These are phyloP conservation scores for Erucastrum elatum DNA, from an alignment of 345 rosid genomes.

Conservation along the genomic window DNA sequence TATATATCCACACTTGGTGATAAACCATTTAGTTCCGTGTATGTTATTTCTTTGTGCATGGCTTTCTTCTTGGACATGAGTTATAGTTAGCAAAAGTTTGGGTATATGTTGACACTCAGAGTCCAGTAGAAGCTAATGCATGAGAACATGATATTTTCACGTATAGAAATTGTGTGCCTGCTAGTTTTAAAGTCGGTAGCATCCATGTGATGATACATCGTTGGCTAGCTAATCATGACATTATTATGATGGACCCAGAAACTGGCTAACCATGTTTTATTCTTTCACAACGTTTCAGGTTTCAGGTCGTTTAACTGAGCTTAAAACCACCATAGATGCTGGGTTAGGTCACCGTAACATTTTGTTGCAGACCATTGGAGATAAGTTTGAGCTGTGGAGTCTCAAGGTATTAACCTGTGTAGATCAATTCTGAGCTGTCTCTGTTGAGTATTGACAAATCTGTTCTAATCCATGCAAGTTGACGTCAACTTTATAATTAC, in stretches of 20 bases:
- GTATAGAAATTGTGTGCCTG: not conserved
- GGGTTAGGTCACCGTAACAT: slow-evolving; percentile 64
- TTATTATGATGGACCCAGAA: not conserved
- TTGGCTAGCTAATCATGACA: slow-evolving; percentile 3
- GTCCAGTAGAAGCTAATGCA: not conserved
- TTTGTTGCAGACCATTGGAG: slow-evolving; percentile 70
- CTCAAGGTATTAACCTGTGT: slow-evolving; percentile 49
- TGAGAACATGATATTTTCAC: slow-evolving; percentile 7
- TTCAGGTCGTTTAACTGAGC: slow-evolving; percentile 65
- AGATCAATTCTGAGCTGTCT: not conserved
- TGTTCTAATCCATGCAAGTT: not conserved
- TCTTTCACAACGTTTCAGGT: slow-evolving; percentile 49
- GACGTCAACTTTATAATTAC: slow-evolving; percentile 11
- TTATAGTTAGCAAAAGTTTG: slow-evolving; percentile 27
- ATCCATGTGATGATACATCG: slow-evolving; percentile 1
- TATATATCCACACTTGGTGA: slow-evolving; percentile 6
- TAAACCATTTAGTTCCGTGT: slow-evolving; percentile 24
- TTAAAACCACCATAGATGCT: slow-evolving; percentile 76
- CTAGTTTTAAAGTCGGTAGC: not conserved
- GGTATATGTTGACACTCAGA: not conserved
- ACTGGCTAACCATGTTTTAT: slow-evolving; percentile 10
- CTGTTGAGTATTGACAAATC: slow-evolving; percentile 12
- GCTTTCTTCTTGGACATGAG: slow-evolving; percentile 7
- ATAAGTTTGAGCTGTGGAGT: slow-evolving; percentile 81
- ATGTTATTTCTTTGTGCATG: slow-evolving; percentile 2